Evolutionary conservation across 805 yeast species (phyloP).

Genomic region (Schwanniomyces pseudopolymorphus): DNA sequence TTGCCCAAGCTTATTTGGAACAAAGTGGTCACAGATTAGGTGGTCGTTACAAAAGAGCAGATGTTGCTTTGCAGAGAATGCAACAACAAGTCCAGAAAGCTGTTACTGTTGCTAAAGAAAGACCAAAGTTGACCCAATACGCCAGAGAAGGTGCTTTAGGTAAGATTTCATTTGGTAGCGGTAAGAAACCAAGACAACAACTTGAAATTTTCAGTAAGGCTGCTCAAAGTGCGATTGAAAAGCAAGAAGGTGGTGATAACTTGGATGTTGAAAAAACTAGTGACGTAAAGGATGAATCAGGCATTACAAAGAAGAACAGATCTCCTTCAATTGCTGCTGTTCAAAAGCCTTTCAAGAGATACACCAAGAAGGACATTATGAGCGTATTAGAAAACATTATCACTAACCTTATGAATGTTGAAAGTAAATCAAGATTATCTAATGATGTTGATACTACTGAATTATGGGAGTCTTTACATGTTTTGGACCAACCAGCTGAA

Average conservation of each 20-base stretch:
- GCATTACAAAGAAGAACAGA: constrained; percentile 22
- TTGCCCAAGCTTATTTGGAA: constrained; percentile 89
- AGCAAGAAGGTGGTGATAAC: constrained; percentile 25
- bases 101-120: constrained; percentile 89
- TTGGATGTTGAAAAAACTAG: constrained; percentile 12
- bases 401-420: constrained; percentile 73
- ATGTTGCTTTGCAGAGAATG: constrained; percentile 92
- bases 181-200: constrained; percentile 86
- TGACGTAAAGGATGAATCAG: constrained; percentile 11
- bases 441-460: constrained; percentile 36
- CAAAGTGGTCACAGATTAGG: constrained; percentile 90
- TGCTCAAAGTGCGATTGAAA: constrained; percentile 45
- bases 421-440: constrained; percentile 51
- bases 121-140: constrained; percentile 65
- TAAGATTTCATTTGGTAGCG: constrained; percentile 72
- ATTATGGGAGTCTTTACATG: constrained; percentile 77
- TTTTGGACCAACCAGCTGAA: constrained; percentile 58
- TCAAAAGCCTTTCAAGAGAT: constrained; percentile 28
- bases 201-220: constrained; percentile 61
- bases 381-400: constrained; percentile 76
- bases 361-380: constrained; percentile 48
- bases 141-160: constrained; percentile 88
- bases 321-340: constrained; percentile 33
- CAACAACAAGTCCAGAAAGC: constrained; percentile 97
- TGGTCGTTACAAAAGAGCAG: constrained; percentile 80